Conservation (phyloP, 78 protist genomes). For the Planoprotostelium fungivorum region DNA sequence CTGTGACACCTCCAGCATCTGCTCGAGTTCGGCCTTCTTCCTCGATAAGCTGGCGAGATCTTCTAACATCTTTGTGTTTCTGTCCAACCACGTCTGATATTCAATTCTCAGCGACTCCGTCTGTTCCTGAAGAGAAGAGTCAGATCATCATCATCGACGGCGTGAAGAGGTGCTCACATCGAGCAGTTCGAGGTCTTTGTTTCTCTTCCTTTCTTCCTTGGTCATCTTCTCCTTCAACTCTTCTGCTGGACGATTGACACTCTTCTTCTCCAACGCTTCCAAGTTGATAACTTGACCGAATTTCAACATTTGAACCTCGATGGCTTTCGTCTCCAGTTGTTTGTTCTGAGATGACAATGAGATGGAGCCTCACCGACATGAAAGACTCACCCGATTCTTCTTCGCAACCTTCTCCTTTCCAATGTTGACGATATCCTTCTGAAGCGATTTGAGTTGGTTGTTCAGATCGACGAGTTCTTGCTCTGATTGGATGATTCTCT, state of each 20-base stretch:
- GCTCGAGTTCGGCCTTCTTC: neutral
- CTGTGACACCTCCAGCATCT: neutral
- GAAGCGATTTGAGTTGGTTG: neutral
- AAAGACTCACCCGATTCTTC: neutral
- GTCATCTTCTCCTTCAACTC: constrained; percentile 34
- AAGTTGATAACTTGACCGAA: constrained; percentile 45
- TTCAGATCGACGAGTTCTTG: constrained; percentile 18
- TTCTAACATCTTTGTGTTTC: neutral
- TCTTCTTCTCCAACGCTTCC: constrained; percentile 25
- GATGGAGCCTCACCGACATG: neutral
- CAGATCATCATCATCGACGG: neutral
- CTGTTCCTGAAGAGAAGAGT: neutral
- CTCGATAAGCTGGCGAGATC: neutral
- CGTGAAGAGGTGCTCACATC: neutral
- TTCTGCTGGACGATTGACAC: constrained; percentile 51
- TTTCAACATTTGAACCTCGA: constrained; percentile 55
- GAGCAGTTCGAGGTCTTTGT: neutral
- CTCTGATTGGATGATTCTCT: constrained; percentile 10
- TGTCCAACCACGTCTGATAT: neutral
- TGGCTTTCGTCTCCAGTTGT: constrained; percentile 34
- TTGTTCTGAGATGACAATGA: neutral
- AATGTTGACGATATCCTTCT: constrained; percentile 6
- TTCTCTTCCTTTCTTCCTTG: neutral
- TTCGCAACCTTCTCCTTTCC: constrained; percentile 17
- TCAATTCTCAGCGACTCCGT: neutral